Base-by-base conservation (phyloP, 805 yeast species). In the Candida sanyiensis region DNA sequence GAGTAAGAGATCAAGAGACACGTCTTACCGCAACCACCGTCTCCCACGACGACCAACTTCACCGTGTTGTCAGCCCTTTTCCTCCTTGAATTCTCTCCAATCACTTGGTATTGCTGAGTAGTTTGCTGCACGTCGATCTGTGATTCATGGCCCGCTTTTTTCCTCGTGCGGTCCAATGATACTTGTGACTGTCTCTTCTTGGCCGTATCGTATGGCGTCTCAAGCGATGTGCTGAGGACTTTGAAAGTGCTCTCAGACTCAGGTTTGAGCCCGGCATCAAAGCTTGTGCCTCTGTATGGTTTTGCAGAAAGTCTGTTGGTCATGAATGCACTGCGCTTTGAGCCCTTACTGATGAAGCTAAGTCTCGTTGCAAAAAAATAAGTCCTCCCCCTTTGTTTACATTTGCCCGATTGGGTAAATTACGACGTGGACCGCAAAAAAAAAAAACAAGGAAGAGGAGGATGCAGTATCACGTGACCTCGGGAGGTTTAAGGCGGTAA, bases 21-120 rank as follows among this genome's bases (percentile, higher is more conserved):
- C 0, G 95, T 87, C 58, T 86, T 86, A n/a, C 96, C 96, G 56
- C 93, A 81, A 13, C 86, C 89, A 51, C 90, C 88, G 58, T 86
- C 96, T 7, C 96, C 95, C 8, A 87, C 93, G 20, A 83, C 83
- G 10, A 86, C 94, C 6, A 84, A 63, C 54, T 83, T 83, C 31
- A 70, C 50, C 34, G 62, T 66, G 28, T 58, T 54, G 37, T 68
- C 67, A 12, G 1, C 70, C 52, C 32, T 50, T 44, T 33, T 48
- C 50, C 23, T 54, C 51, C 26, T 37, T 44, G 19, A 53, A 43
- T 25, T 45, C 25, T 56, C 57, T 10, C n/a, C 22, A 35, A 19
- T 11, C 17, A 21, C 30, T 3, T 33, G 26, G 26, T 38, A 38
- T 7, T n/a, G n/a, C n/a, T 38, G 32, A 4, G 30, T 15, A 13